Base-by-base conservation (phyloP, 2,329 filamentous ascomycete genomes). In the Paecilomyces niveus region DNA sequence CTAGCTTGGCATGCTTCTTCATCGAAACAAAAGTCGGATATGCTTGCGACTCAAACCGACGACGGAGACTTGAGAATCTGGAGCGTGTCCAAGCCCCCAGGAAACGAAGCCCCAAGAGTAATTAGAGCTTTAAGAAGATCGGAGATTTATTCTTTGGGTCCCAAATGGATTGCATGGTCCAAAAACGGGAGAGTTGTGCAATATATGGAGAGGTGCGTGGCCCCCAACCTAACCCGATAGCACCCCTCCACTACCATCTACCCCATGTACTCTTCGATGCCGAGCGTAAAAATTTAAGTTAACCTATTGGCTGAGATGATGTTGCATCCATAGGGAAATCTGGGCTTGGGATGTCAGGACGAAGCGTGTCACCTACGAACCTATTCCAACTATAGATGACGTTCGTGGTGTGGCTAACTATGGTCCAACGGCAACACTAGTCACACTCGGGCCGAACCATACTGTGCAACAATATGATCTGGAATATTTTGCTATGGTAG, bases 81-180 rank as follows among this genome's bases (percentile, higher is more conserved):
- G 94, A 99, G 94, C 69, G 89, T 99, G 57, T 86, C 93, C 21
- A 99, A 97, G 74, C 84, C 60, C 79, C 88, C 72, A 81, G 86
- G 71, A 75, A 83, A 66, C 54, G 89, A 96, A 65, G 82, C 88
- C 18, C 92, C 92, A 35, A 93, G 92, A 68, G 89, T 97, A 7
- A 95, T 97, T 60, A 84, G 94, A 62, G 87, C 95, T 29, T 78
- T 99, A 54, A 93, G 90, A 72, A 83, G 89, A 66, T 86, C 86
- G 7, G 92, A 96, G 61, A 86, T 86, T 63, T 86, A 83, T 64
- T 78, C 85, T 33, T 77, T 85, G 2, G 91, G 91, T 1, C 88
- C 90, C 39, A 96, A 96, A 71, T 99, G 94, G 94, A 92, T 97
- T 81, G 89, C 87, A 21, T 99, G 94, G 94, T 97, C 94, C 0